Evolutionary conservation across 2,329 filamentous ascomycete genomes (phyloP), one percentile per base, ranked within the genome.

Genomic region (Westerdykella ornata): DNA sequence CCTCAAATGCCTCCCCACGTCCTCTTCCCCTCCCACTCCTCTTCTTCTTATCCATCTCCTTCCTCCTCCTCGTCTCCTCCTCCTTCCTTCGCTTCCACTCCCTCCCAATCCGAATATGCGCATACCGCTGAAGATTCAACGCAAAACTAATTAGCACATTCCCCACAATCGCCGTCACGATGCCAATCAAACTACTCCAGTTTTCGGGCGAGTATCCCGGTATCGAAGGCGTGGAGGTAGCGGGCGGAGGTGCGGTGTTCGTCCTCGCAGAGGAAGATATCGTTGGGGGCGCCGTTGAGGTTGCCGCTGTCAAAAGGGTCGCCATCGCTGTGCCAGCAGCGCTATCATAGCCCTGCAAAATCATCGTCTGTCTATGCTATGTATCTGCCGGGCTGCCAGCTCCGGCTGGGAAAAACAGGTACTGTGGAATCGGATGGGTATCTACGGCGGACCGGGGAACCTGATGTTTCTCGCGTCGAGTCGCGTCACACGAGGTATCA

Each of bases 121-220:
- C 90, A 63, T 97, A 97, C 51, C 92, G 81, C 68, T 98, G 92
- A 37, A 94, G 90, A 62, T 98, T 98, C 46, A 98, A 78, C 11
- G 92, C 92, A 48, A 98, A 81, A 1, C 90, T 94, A 52, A 98
- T 97, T 39, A 98, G 76, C 26, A 96, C 73, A 59, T 98, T 98
- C 42, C 92, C 92, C 38, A 84, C 77, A 57, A 98, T 94, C 38
- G 92, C 89, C 2, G 89, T 94, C 40, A 90, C 69, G 58, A 98
- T 96, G 54, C 92, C 92, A 60, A 98, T 97, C 40, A 97, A 73
- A 18, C 88, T 94, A 35, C 88, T 94, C 89, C 90, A 97, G 49
- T 65, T 65, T 46, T 67, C 67, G 18, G 44, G 15, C 18, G 45
- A 44, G 30, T 48, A 39, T 15, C 44, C 48, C 0, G 45, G 31